Evolutionary conservation across 768 basidiomycete species (phyloP).

Genomic region (Nevesoporus exiguus): DNA sequence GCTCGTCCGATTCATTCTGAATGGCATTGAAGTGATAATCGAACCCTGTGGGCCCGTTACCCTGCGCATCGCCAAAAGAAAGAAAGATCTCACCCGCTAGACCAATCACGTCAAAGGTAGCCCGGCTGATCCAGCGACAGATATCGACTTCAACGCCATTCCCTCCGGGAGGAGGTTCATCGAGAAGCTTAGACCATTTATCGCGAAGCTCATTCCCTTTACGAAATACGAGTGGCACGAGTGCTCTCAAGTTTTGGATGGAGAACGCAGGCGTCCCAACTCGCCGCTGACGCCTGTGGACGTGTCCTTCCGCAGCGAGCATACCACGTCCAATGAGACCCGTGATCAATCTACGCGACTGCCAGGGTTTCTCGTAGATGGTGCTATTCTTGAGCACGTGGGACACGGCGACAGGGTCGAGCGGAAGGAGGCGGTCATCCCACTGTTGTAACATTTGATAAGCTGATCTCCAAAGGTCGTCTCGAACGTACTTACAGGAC

Average conservation of each 20-base stretch:
- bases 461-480: conserved; percentile 4
- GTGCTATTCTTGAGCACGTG: conserved; percentile 72
- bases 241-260: conserved; percentile 66
- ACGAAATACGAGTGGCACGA: conserved; percentile 68
- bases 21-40: conserved; percentile 86
- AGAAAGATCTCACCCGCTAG: conserved; percentile 58
- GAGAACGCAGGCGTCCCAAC: conserved; percentile 79
- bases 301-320: conserved; percentile 72
- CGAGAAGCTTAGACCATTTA: conserved; percentile 54
- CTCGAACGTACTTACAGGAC: conserved; percentile 51
- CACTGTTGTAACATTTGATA: conserved; percentile 42
- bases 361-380: conserved; percentile 82
- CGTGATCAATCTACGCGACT: conserved; percentile 69
- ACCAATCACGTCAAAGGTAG: conserved; percentile 90
- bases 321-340: conserved; percentile 80
- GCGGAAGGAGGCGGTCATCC: conserved; percentile 75
- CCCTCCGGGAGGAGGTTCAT: conserved; percentile 13
- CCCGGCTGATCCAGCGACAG: conserved; percentile 75
- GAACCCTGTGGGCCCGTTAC: conserved; percentile 53
- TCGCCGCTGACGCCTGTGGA: conserved; percentile 78
- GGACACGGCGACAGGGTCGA: conserved; percentile 72
- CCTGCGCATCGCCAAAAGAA: not conserved
- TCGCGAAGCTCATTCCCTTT: conserved; percentile 63
- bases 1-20: conserved; percentile 70
- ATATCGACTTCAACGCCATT: conserved; percentile 56